These are phyloP conservation scores for Chalciporus sphaerocephalus DNA, from an alignment of 768 basidiomycete genomes.

Conservation along the genomic window DNA sequence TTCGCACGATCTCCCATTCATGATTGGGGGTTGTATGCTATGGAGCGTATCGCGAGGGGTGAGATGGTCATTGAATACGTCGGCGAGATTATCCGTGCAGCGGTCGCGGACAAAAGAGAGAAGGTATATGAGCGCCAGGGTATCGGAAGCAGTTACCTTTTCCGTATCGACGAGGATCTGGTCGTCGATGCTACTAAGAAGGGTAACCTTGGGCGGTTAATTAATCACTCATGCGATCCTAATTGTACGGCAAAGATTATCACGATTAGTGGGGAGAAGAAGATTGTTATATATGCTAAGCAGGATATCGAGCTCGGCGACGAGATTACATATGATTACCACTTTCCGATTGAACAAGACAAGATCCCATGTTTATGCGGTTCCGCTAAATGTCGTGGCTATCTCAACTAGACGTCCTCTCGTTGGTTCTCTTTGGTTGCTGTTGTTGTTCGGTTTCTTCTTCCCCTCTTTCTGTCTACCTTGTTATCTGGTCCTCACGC, in stretches of 20 bases:
- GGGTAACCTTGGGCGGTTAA: constrained; percentile 95
- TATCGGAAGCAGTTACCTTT: constrained; percentile 96
- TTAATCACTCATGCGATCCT: constrained; percentile 98
- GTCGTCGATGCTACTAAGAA: constrained; percentile 99
- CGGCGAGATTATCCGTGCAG: constrained; percentile 92
- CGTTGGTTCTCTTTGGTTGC: background rate
- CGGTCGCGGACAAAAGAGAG: constrained; percentile 95
- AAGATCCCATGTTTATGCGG: constrained; percentile 93
- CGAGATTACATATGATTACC: constrained; percentile 99
- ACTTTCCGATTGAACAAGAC: constrained; percentile 98
- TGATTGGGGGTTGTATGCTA: constrained; percentile 97
- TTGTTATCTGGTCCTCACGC: constrained; percentile 4
- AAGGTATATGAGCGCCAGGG: constrained; percentile 96
- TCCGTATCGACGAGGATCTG: constrained; percentile 95
- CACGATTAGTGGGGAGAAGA: constrained; percentile 88
- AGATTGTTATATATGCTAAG: constrained; percentile 99
- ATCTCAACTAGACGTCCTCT: constrained; percentile 70
- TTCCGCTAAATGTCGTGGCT: constrained; percentile 87
- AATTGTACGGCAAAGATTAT: constrained; percentile 90
- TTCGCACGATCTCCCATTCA: constrained; percentile 96
- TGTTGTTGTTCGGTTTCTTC: background rate
- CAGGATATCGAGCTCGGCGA: constrained; percentile 93
- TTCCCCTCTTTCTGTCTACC: background rate
- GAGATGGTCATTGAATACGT: constrained; percentile 99
- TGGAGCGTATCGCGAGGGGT: constrained; percentile 89